Evolutionary conservation across 163 green algal genomes (phyloP).

Genomic region (Scenedesmus sp.): DNA sequence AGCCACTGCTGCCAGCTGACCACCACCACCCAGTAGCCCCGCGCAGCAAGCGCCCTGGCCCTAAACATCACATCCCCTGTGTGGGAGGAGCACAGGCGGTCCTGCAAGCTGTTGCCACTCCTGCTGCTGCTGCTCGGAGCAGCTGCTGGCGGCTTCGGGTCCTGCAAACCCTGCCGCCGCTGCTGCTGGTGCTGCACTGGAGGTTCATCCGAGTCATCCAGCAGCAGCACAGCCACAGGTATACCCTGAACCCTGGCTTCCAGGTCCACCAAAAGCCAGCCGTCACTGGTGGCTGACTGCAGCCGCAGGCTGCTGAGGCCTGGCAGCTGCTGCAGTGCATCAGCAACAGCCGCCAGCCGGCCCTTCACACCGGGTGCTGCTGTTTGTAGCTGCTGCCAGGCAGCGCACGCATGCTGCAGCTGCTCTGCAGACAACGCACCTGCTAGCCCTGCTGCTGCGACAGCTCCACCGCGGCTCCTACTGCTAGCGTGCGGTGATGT

Average conservation of each 20-base stretch:
- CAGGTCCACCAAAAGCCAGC: constrained; percentile 4
- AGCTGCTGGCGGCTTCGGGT: not conserved
- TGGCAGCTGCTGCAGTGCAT: constrained; percentile 42
- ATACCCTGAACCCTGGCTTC: constrained; percentile 12
- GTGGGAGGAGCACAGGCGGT: not conserved
- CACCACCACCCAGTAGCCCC: not conserved
- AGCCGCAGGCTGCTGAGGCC: not conserved
- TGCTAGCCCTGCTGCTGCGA: not conserved
- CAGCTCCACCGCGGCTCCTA: not conserved
- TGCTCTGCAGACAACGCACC: not conserved
- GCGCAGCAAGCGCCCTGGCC: constrained; percentile 9
- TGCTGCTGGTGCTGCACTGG: constrained; percentile 15
- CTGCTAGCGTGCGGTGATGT: not conserved
- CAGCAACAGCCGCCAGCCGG: not conserved
- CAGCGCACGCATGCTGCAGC: not conserved
- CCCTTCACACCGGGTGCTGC: not conserved
- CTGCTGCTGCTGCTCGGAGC: not conserved
- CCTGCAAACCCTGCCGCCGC: not conserved
- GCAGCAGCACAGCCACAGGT: constrained; percentile 21
- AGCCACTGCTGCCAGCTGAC: constrained; percentile 39
- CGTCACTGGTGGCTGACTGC: not conserved
- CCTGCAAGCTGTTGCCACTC: not conserved
- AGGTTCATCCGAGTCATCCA: constrained; percentile 23
- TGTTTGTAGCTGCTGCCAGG: constrained; percentile 24
- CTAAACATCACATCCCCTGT: constrained; percentile 35